Percentiles rank a stretch among this genome's conserved stretches.
phyloP scores from a whole-genome alignment of 331 rosid genomes.

The Stylosanthes scabra region DNA sequence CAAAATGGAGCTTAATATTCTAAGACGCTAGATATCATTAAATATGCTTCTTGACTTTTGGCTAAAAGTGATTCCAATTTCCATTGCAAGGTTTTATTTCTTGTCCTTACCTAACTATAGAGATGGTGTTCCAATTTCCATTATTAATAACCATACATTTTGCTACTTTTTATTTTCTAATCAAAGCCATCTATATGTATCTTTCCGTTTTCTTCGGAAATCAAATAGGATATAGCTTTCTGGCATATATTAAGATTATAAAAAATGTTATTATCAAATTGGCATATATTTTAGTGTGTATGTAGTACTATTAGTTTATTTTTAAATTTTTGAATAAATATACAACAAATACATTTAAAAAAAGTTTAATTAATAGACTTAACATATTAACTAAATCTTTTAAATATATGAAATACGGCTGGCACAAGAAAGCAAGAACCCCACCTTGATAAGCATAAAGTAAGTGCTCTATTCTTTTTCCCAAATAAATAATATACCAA shows the following conservation, averaged over 20 bases:
- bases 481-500: neutral
- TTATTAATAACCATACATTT: conserved; percentile 27
- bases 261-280: too few species aligned
- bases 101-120: conserved; percentile 33
- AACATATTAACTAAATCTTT: too few species aligned
- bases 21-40: conserved; percentile 19
- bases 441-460: neutral
- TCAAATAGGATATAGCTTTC: conserved; percentile 28
- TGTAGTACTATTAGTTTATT: too few species aligned
- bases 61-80: conserved; percentile 26
- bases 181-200: neutral
- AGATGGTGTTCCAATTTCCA: conserved; percentile 36
- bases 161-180: conserved; percentile 19
- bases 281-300: too few species aligned
- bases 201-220: conserved; percentile 39
- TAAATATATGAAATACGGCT: neutral
- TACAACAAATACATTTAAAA: too few species aligned
- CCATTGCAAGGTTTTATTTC: neutral
- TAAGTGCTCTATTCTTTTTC: neutral
- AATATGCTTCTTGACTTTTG: conserved; percentile 36
- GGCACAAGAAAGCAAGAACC: neutral
- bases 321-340: too few species aligned
- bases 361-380: too few species aligned
- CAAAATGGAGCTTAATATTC: conserved; percentile 1
- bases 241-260: too few species aligned